Evolutionary conservation across 2,329 filamentous ascomycete genomes (phyloP), one percentile per base, ranked within the genome.

Genomic region (Pestalotiopsis sp.): DNA sequence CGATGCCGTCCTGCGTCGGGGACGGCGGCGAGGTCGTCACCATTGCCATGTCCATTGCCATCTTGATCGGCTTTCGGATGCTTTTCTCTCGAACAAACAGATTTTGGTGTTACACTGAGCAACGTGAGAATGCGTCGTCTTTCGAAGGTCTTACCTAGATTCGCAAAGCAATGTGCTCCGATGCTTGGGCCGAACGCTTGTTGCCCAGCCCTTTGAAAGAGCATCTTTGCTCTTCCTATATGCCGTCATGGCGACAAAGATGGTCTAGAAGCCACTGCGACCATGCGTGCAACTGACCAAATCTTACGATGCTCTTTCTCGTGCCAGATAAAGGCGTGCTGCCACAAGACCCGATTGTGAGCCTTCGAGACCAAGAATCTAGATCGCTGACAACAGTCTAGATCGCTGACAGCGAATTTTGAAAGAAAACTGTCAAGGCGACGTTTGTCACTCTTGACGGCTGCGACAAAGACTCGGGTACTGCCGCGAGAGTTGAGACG

Each of bases 1-100:
- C 66, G 49, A 68, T 68, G 17, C 66, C 69, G 9, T 41, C 60
- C 67, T 70, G 69, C 12, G 36, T 68, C 4, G 66, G 66, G 27
- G 36, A 67, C 25, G 67, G 64, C 13, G 67, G 59, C 3, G 64
- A 62, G 3, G 62, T 61, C 11, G 57, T 59, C 20, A 27, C 11
- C 9, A 25, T 25, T 27, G 11, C 17, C 57, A 36, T 27, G 17
- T 59, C 23, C 57, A 59, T 59, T 25, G 45, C 45, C 45, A 52
- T 52, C 6, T 23, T 52, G 45, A 52, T 52, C 3, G 17, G 4
- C 17, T 20, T 17, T 7, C n/a, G 45, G 17, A 9, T n/a, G 7
- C 17, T 45, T 17, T 45, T 45, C 41, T 45, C 2, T 45, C 12
- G 41, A 5, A 36, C 31, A 36, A 36, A 36, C 31, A 14, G 41